Evolutionary conservation across 2,329 filamentous ascomycete species (phyloP), one percentile per base, ranked within the genome.

Genomic region (Colletotrichum karsti): DNA sequence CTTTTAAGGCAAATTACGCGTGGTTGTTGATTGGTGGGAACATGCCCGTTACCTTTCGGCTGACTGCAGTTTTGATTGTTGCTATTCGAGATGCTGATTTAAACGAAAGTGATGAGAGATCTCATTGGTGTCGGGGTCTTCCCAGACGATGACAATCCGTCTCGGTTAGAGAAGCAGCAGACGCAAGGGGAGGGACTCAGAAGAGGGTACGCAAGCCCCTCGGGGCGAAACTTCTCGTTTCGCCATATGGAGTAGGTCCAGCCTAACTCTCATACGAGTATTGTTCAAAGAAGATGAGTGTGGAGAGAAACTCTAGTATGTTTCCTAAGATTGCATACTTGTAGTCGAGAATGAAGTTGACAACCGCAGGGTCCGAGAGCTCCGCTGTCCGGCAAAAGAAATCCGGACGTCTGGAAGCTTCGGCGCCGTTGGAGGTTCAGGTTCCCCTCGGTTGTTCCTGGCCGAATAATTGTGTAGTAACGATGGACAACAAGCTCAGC

Each of bases 301-400:
- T 53, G 48, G n/a, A 28, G 48, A 35, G 37, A 51, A 61, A 63
- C 26, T 20, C 13, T 55, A 62, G 55, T n/a, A 30, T 41, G 39
- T 39, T 33, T 48, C 18, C n/a, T 26, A 15, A 62, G 57, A 62
- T 62, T 66, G 57, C 30, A 9, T 7, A 24, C 15, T 30, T 41
- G 57, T 26, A 35, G 33, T 42, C n/a, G n/a, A n/a, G n/a, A n/a
- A n/a, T n/a, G 37, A 2, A 28, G 10, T 12, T 58, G 13, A 30
- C 24, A 20, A 33, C 28, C 20, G 4, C 41, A 39, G 51, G 22
- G 24, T 42, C 18, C 44, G 13, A n/a, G 15, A 15, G 5, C 22
- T 28, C 48, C 41, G 48, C 63, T 20, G 12, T 10, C 13, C 63
- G 50, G 48, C 50, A 62, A n/a, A 7, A 15, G 20, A 5, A 18